A percentile compares a stretch with the other conserved stretches of the same genome.
These are phyloP conservation scores for Epithemia pelagica DNA, from an alignment of 108 stramenopile species.

Conservation along the genomic window DNA sequence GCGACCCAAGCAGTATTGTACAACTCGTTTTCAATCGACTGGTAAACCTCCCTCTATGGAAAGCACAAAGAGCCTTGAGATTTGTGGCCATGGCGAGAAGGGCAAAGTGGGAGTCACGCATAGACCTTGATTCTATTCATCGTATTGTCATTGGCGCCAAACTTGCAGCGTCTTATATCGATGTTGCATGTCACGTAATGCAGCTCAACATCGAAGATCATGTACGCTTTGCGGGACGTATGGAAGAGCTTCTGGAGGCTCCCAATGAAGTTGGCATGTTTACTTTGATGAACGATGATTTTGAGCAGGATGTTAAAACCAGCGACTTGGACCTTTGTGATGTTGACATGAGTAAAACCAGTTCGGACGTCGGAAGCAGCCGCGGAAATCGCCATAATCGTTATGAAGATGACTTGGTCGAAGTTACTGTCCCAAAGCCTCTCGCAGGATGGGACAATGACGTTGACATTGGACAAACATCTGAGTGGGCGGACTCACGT, in stretches of 20 bases:
- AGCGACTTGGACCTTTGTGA: background rate
- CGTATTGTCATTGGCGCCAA: slow-evolving; percentile 35
- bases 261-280: slow-evolving; percentile 34
- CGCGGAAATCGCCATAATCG: background rate
- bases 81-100: slow-evolving; percentile 39
- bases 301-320: background rate
- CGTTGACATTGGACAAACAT: slow-evolving; percentile 8
- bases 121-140: slow-evolving; percentile 29
- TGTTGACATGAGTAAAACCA: background rate
- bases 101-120: slow-evolving; percentile 22
- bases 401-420: background rate
- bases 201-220: slow-evolving; percentile 31
- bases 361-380: background rate
- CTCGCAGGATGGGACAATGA: slow-evolving; percentile 43
- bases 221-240: slow-evolving; percentile 31
- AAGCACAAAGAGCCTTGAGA: slow-evolving; percentile 47
- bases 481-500: slow-evolving; percentile 56
- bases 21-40: slow-evolving; percentile 32
- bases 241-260: slow-evolving; percentile 26
- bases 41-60: slow-evolving; percentile 41
- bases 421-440: slow-evolving; percentile 20
- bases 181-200: slow-evolving; percentile 40
- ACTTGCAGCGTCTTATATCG: slow-evolving; percentile 44
- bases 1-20: slow-evolving; percentile 32
- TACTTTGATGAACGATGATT: background rate